Evolutionary conservation across 2,329 filamentous ascomycete genomes (phyloP).

Genomic region (Volutella citrinella): DNA sequence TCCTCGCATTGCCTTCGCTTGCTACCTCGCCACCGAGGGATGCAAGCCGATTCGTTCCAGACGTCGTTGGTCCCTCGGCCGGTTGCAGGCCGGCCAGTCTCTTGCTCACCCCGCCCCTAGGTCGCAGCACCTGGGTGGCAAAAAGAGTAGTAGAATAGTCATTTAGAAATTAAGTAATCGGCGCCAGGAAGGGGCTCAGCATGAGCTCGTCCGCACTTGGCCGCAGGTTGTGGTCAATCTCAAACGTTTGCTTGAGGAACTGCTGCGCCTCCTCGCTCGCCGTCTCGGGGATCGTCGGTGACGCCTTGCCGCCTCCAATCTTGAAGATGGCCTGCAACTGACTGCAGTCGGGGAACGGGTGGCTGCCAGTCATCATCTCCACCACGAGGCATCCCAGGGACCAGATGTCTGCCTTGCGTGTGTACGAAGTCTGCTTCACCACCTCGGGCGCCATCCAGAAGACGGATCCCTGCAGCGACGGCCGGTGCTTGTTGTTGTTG

Average conservation of each 20-base stretch:
- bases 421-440: constrained; percentile 96
- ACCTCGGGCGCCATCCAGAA: constrained; percentile 99
- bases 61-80: constrained; percentile 3
- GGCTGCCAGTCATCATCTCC: constrained; percentile 97
- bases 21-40: too few species aligned
- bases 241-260: constrained; percentile 88
- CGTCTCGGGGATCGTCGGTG: constrained; percentile 83
- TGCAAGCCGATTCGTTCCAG: constrained; percentile 6
- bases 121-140: too few species aligned
- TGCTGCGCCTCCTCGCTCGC: constrained; percentile 79
- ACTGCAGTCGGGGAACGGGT: constrained; percentile 95
- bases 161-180: constrained; percentile 59
- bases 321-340: constrained; percentile 99
- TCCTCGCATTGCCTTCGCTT: not conserved
- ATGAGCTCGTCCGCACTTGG: constrained; percentile 91
- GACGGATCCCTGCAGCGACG: constrained; percentile 91
- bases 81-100: too few species aligned
- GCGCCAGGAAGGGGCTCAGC: constrained; percentile 75
- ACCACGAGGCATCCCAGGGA: constrained; percentile 94
- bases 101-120: too few species aligned
- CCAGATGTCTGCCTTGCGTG: constrained; percentile 98
- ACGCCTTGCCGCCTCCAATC: constrained; percentile 84
- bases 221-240: constrained; percentile 89
- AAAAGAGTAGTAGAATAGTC: too few species aligned
- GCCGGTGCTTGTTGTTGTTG: constrained; percentile 65